These are phyloP conservation scores for Leccinum rimulosum DNA, from an alignment of 768 basidiomycete genomes.

Conservation along the genomic window DNA sequence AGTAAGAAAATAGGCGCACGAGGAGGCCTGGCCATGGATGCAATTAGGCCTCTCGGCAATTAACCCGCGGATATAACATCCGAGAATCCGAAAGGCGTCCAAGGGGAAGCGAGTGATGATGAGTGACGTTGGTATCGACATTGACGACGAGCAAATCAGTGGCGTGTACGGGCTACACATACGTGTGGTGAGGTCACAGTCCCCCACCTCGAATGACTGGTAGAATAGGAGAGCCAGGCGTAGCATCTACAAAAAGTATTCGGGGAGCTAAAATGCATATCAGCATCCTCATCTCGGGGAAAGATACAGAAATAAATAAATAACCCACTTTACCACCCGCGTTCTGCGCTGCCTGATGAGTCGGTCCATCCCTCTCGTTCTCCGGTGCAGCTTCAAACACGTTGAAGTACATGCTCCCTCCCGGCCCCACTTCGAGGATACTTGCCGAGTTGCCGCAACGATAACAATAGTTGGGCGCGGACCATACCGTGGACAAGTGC, in stretches of 20 bases:
- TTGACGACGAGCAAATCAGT: conserved; percentile 1
- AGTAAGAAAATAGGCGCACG: neutral
- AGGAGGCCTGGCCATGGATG: neutral
- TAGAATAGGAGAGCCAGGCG: neutral
- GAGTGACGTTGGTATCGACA: neutral
- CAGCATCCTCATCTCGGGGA: neutral
- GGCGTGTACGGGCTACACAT: neutral
- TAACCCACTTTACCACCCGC: conserved; percentile 63
- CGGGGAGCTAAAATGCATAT: conserved; percentile 56
- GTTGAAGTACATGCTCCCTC: conserved; percentile 87
- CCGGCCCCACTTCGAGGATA: conserved; percentile 93
- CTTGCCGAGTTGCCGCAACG: conserved; percentile 97
- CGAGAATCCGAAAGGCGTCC: conserved; percentile 9
- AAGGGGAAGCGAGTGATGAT: conserved; percentile 1
- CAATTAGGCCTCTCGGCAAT: neutral
- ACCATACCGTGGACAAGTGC: conserved; percentile 97
- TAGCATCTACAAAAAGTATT: conserved; percentile 63
- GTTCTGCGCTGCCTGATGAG: conserved; percentile 71
- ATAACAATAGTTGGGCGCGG: conserved; percentile 98
- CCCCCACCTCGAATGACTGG: conserved; percentile 1
- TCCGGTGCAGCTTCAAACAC: conserved; percentile 99
- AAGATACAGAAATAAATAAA: neutral
- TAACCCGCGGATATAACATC: conserved; percentile 1
- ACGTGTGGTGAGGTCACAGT: conserved; percentile 7
- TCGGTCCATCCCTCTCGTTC: conserved; percentile 91